Conservation (phyloP, 2,329 filamentous ascomycete genomes). For the Diaporthe humulicola region DNA sequence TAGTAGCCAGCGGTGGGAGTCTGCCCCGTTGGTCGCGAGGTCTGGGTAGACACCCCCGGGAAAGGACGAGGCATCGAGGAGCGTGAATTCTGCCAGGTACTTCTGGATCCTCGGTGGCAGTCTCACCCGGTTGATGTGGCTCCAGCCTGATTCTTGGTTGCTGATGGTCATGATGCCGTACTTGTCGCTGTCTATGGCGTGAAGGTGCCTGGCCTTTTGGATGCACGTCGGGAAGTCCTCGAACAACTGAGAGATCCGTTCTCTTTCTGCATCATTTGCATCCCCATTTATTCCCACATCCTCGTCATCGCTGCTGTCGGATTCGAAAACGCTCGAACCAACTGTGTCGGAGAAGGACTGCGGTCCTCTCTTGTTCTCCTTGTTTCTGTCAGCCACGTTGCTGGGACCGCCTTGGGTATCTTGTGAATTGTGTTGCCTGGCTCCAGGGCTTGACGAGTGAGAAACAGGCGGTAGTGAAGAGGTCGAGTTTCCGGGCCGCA, state of each 20-base stretch:
- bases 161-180: constrained; percentile 19
- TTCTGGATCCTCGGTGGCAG: constrained; percentile 22
- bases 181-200: neutral
- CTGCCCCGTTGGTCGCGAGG: neutral
- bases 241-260: constrained; percentile 7
- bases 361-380: neutral
- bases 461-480: neutral
- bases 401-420: neutral
- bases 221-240: constrained; percentile 34
- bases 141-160: constrained; percentile 15
- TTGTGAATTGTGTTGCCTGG: neutral
- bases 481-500: neutral
- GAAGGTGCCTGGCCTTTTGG: neutral
- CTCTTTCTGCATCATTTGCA: neutral
- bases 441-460: neutral
- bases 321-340: neutral
- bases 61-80: neutral
- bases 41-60: neutral
- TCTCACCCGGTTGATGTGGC: neutral
- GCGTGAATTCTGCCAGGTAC: constrained; percentile 28
- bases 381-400: neutral
- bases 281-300: neutral
- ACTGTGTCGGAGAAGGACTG: neutral
- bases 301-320: constrained; percentile 26
- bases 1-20: constrained; percentile 34